These are phyloP conservation scores for Chrysosporium keratinophilum DNA, from an alignment of 2,329 filamentous ascomycete species.

Conservation along the genomic window DNA sequence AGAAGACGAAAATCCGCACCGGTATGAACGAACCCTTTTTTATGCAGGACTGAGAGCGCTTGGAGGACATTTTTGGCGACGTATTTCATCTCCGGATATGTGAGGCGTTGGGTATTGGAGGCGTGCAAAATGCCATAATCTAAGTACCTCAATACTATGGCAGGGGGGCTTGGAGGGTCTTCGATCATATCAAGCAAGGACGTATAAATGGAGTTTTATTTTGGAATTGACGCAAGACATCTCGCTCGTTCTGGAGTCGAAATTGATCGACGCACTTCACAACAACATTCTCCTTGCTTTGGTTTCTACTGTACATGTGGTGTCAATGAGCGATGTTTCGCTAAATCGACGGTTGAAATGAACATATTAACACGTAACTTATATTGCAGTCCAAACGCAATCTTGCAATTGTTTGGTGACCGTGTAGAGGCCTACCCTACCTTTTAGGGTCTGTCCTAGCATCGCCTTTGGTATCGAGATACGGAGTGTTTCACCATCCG, in stretches of 20 bases:
- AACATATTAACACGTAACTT: neutral
- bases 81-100: slow-evolving; percentile 15
- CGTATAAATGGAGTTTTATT: slow-evolving; percentile 9
- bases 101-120: slow-evolving; percentile 13
- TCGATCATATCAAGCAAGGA: slow-evolving; percentile 18
- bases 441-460: slow-evolving; percentile 10
- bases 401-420: slow-evolving; percentile 13
- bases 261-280: slow-evolving; percentile 14
- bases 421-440: slow-evolving; percentile 4
- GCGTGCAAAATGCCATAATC: slow-evolving; percentile 16
- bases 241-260: slow-evolving; percentile 15
- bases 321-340: neutral
- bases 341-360: neutral
- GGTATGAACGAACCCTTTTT: slow-evolving; percentile 18
- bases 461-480: too few species aligned
- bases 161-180: slow-evolving; percentile 7
- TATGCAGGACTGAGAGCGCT: slow-evolving; percentile 15
- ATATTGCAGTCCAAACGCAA: slow-evolving; percentile 11
- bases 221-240: slow-evolving; percentile 16
- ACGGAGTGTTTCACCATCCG: too few species aligned
- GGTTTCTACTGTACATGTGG: slow-evolving; percentile 8
- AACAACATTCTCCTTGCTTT: slow-evolving; percentile 6
- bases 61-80: slow-evolving; percentile 17
- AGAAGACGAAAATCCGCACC: slow-evolving; percentile 6
- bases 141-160: slow-evolving; percentile 18